Percentiles rank a stretch among this genome's conserved stretches.
Evolutionary conservation across 495 filamentous ascomycete species (phyloP).

Genomic region (Aspergillus homomorphus): DNA sequence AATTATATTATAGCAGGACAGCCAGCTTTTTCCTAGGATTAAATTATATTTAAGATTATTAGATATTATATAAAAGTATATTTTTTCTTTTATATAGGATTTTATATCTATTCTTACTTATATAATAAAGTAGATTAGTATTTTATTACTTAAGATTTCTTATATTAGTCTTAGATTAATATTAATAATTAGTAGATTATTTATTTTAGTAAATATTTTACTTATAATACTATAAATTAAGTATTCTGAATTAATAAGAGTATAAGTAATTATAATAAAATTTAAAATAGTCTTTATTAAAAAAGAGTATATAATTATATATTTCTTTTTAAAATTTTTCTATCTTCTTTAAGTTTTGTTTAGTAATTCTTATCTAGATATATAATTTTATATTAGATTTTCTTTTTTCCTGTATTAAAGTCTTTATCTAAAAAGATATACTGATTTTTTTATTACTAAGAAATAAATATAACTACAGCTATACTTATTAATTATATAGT

Average conservation of each 20-base stretch:
- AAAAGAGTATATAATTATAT: neutral
- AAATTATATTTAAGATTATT: constrained; percentile 8
- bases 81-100: constrained; percentile 7
- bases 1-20: neutral
- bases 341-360: constrained; percentile 1
- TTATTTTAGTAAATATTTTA: constrained; percentile 5
- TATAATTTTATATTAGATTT: constrained; percentile 5
- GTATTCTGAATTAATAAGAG: constrained; percentile 6
- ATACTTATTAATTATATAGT: neutral
- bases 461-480: neutral
- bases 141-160: constrained; percentile 1
- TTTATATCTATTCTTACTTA: constrained; percentile 3
- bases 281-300: neutral
- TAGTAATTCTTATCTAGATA: neutral
- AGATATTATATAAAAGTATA: constrained; percentile 1
- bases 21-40: constrained; percentile 1
- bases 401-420: neutral
- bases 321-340: constrained; percentile 4
- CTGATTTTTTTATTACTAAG: neutral
- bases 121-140: neutral
- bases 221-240: constrained; percentile 6
- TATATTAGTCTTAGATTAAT: neutral
- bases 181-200: constrained; percentile 1
- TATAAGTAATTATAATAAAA: neutral
- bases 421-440: neutral